Evolutionary conservation across 768 basidiomycete species (phyloP), one percentile per base, ranked within the genome.

Genomic region (Russula sp.): DNA sequence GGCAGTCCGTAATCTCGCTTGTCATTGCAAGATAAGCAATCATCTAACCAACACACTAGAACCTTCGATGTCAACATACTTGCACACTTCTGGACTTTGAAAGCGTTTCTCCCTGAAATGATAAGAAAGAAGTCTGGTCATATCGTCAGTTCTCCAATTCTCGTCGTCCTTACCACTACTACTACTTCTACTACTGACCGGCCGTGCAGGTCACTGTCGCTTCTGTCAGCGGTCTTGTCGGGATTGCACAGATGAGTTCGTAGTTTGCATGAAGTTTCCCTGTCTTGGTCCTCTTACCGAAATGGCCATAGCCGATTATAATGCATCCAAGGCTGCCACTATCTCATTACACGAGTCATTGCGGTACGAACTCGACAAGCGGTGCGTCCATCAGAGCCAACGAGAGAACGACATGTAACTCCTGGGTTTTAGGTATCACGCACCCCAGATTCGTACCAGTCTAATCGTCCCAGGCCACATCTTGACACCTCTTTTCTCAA

Each of bases 41-140:
- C 16, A 4, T 32, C 46, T 49, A n/a, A 36, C 36, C 22, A 8
- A n/a, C 16, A 8, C 16, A 8, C 49, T 22, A 97, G 96, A 68
- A 96, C 95, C 0, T 93, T 97, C 68, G 84, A 84, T 14, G 87
- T 93, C 55, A 99, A 99, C 70, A 85, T 86, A 5, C 73, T 97
- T 0, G 81, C 90, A 18, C 91, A 97, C 71, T 98, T 91, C 72
- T 97, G 91, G 88, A 88, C 84, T 4, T 73, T 97, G 63, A 94
- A 96, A 69, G 88, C 90, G 1, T 98, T 99, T 79, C 78, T 99
- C 29, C 97, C 97, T 7, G 79, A 80, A 34, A 87, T 99, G 84
- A 77, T 98, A 56, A 82, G 81, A 69, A 75, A 75, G 41, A 89
- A 89, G 53, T 73, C 74, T 3, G 97, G 97, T 0, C 97, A 99